These are phyloP conservation scores for Lodderomyces oxycetoniae DNA, from an alignment of 1,139 yeast genomes.

Conservation along the genomic window DNA sequence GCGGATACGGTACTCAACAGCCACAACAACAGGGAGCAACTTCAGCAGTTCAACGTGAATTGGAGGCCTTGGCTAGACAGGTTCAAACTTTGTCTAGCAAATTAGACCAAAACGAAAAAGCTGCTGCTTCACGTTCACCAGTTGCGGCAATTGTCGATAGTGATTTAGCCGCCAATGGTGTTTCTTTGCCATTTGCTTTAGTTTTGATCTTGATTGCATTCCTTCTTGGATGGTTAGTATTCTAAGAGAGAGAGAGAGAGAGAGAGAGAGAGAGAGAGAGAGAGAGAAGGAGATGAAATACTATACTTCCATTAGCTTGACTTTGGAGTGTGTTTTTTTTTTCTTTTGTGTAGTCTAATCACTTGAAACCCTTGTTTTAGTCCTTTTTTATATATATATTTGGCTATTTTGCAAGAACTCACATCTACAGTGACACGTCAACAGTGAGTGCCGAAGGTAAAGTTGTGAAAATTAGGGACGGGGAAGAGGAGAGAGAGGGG, in stretches of 20 bases:
- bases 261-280: constrained; percentile 2
- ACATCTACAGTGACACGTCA: no score
- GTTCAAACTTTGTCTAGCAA: constrained; percentile 42
- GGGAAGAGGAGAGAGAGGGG: no score
- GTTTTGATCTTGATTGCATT: constrained; percentile 52
- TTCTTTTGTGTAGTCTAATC: no score
- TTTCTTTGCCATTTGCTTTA: constrained; percentile 50
- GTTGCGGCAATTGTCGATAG: constrained; percentile 3
- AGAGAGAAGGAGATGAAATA: background rate
- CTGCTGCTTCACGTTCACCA: constrained; percentile 18
- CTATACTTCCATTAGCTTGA: no score
- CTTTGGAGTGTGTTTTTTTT: no score
- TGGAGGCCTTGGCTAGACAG: constrained; percentile 37
- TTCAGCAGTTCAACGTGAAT: constrained; percentile 21
- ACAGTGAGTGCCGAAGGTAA: no score
- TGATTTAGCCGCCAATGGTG: constrained; percentile 34
- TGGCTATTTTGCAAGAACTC: no score
- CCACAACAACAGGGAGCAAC: constrained; percentile 11
- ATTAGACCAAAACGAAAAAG: constrained; percentile 26
- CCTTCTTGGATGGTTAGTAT: constrained; percentile 57
- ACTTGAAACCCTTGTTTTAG: no score
- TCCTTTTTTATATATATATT: no score
- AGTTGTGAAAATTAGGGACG: no score
- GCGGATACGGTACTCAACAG: constrained; percentile 5
- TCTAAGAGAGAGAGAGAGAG: constrained; percentile 22